Evolutionary conservation across 192 early-diverging fungal species (phyloP).

Genomic region (Lobosporangium transversale): DNA sequence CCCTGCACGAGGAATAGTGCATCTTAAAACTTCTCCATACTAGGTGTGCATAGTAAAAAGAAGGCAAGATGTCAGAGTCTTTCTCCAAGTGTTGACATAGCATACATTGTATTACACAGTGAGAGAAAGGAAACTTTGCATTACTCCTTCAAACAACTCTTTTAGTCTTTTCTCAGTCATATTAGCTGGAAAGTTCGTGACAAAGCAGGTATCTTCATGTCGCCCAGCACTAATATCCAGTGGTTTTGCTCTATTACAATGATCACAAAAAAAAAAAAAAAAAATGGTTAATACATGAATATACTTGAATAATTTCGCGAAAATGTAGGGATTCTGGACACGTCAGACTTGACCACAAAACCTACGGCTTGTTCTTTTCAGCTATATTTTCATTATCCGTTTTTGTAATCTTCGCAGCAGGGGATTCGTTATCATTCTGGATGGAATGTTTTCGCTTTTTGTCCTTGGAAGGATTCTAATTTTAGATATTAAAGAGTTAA

Average conservation of each 20-base stretch:
- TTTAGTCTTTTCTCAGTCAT: conserved; percentile 24
- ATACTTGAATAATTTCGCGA: too few species aligned
- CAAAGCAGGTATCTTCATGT: conserved; percentile 40
- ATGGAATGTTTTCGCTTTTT: conserved; percentile 32
- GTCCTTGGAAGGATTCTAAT: neutral
- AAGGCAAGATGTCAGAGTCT: neutral
- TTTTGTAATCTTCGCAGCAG: conserved; percentile 7
- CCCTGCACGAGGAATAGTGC: conserved; percentile 6
- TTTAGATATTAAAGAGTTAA: neutral
- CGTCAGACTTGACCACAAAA: too few species aligned
- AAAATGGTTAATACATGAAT: too few species aligned
- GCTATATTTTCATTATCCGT: neutral
- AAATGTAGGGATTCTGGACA: too few species aligned
- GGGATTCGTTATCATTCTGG: neutral
- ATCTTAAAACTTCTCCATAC: conserved; percentile 25
- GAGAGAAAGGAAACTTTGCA: too few species aligned
- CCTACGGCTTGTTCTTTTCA: neutral
- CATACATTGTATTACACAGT: too few species aligned
- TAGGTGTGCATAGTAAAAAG: too few species aligned
- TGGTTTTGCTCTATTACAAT: conserved; percentile 3
- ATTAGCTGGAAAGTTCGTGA: conserved; percentile 18
- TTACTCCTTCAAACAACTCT: conserved; percentile 26
- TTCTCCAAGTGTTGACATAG: too few species aligned
- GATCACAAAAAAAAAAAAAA: neutral
- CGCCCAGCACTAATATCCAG: conserved; percentile 28